These are phyloP conservation scores for Stemphylium vesicarium DNA, from an alignment of 2,329 filamentous ascomycete species.

Conservation along the genomic window DNA sequence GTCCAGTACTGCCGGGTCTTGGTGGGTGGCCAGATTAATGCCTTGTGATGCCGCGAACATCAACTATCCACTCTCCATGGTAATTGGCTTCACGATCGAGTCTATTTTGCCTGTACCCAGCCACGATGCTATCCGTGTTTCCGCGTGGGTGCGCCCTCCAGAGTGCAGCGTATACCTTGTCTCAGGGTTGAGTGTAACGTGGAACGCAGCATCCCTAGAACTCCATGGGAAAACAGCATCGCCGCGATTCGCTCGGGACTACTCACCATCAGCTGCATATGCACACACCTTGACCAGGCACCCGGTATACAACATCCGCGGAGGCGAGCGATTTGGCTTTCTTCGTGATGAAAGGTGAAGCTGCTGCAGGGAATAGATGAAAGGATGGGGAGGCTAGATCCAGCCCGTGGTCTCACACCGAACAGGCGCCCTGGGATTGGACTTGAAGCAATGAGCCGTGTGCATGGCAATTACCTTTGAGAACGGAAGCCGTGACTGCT, in stretches of 20 bases:
- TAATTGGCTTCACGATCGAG: too few species aligned
- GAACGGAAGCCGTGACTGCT: neutral
- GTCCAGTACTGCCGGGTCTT: neutral
- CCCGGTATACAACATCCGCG: constrained; percentile 11
- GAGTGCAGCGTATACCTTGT: neutral
- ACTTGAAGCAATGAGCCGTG: neutral
- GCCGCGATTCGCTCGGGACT: constrained; percentile 6
- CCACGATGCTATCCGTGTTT: neutral
- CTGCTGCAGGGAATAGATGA: constrained; percentile 1
- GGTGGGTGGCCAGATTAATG: neutral
- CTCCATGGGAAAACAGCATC: constrained; percentile 4
- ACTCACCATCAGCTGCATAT: constrained; percentile 12
- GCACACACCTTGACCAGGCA: constrained; percentile 24
- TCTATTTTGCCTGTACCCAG: neutral
- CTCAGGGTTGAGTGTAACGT: neutral
- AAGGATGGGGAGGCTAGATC: neutral
- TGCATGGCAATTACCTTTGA: neutral
- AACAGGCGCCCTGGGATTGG: neutral
- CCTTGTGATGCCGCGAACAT: neutral
- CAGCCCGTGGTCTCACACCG: neutral
- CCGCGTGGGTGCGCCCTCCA: neutral
- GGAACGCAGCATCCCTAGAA: neutral
- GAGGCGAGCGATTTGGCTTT: constrained; percentile 12
- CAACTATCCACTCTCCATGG: neutral
- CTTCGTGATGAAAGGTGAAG: constrained; percentile 13